phyloP scores from a whole-genome alignment of 1,284 basidiomycete genomes.

The Tremellales sp. region DNA sequence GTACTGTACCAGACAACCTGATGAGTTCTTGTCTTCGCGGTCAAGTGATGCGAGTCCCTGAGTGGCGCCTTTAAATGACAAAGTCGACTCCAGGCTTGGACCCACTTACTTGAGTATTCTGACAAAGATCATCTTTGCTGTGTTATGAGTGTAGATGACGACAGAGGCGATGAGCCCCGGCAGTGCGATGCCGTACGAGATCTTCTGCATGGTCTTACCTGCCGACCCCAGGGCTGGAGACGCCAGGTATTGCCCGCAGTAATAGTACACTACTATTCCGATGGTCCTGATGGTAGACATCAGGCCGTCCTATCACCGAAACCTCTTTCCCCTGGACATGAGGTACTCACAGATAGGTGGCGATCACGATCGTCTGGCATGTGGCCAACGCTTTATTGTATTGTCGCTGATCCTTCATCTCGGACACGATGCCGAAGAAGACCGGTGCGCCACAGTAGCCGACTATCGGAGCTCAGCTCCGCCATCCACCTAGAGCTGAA shows the following conservation, averaged over 20 bases:
- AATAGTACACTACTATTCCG: too few relatives aligned
- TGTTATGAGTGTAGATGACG: constrained; percentile 15
- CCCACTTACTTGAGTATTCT: too few relatives aligned
- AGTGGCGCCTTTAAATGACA: constrained; percentile 39
- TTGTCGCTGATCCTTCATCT: constrained; percentile 27
- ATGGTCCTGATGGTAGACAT: too few relatives aligned
- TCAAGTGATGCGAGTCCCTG: constrained; percentile 32
- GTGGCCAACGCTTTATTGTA: constrained; percentile 20
- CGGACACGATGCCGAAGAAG: constrained; percentile 11
- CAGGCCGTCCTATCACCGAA: too few relatives aligned
- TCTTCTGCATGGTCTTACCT: constrained; percentile 25
- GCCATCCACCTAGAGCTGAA: background rate
- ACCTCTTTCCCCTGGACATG: too few relatives aligned
- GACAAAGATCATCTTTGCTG: too few relatives aligned
- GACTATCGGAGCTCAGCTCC: too few relatives aligned
- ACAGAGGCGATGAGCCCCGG: constrained; percentile 32
- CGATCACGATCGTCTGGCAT: constrained; percentile 20
- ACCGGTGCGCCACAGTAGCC: too few relatives aligned
- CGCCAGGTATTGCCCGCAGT: constrained; percentile 19
- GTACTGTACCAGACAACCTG: constrained; percentile 30
- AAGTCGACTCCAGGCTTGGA: too few relatives aligned
- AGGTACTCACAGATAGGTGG: too few relatives aligned
- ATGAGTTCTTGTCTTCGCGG: constrained; percentile 31
- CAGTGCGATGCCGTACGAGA: constrained; percentile 45
- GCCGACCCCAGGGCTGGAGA: constrained; percentile 34